Evolutionary conservation across 305 asterid genomes (phyloP), one percentile per base, ranked within the genome.

Genomic region (Fraxinus floribunda): DNA sequence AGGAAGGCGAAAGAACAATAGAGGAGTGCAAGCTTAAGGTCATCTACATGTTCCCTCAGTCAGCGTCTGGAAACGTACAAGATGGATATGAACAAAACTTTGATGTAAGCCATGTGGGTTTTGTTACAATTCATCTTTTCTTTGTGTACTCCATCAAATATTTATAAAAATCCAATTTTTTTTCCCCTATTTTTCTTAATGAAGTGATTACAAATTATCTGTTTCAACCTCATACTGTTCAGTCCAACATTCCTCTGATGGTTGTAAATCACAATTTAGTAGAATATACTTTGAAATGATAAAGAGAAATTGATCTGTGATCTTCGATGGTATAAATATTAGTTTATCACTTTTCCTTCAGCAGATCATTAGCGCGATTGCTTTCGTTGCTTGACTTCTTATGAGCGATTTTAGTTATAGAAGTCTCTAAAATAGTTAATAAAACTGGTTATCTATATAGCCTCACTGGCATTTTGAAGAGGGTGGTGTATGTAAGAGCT

Each of bases 1-100:
- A 92, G 89, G 97, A 91, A 66, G 84, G 82, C 30, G 97, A 92
- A 77, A 88, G 71, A 76, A 57, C 80, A 1, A 77, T 93, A 74
- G 94, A 93, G 82, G 97, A 93, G 83, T 84, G 87, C 86, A 94
- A 93, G 87, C 97, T 94, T 30, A 91, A 88, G 90, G 98, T 94
- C 64, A 84, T 90, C 29, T 94, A 93, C 80, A 38, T 84, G 36
- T 78, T 86, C 60, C 90, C 95, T 38, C 76, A 80, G 62, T 78
- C 91, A 7, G 80, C 87, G 73, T 29, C 83, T 75, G 89, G 84
- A 46, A 83, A 29, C 22, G 49, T 81, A 10, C 89, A 85, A 41
- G 90, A 88, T 74, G 87, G 84, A 36, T 66, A 68, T 70, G 81
- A 68, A 77, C 88, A 74, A 77, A 75, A 82, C 70, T 73, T 35